Percentiles rank a stretch among this genome's conserved stretches.
These are phyloP conservation scores for Primulina tabacum DNA, from an alignment of 257 asterid species.

Conservation along the genomic window DNA sequence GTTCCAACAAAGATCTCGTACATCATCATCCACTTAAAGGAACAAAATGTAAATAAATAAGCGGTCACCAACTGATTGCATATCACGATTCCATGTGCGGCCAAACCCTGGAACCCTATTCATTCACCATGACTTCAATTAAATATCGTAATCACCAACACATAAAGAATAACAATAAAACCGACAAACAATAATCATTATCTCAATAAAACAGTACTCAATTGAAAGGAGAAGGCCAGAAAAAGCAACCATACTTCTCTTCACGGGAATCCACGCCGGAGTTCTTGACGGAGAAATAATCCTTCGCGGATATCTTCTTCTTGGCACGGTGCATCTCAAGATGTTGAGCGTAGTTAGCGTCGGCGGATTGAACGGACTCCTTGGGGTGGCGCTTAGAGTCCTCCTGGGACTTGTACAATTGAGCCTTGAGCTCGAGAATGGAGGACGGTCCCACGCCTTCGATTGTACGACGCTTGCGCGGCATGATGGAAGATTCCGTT, in stretches of 20 bases:
- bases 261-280: constrained; percentile 87
- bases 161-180: not conserved
- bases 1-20: not conserved
- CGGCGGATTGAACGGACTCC: constrained; percentile 53
- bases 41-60: not conserved
- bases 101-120: constrained; percentile 36
- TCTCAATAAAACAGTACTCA: not conserved
- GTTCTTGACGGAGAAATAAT: constrained; percentile 53
- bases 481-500: constrained; percentile 95
- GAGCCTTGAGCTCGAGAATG: constrained; percentile 90
- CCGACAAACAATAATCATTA: not conserved
- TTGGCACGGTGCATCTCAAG: constrained; percentile 85
- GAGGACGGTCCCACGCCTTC: constrained; percentile 96
- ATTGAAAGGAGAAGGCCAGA: not conserved
- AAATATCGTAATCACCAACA: constrained; percentile 1
- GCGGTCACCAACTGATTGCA: not conserved
- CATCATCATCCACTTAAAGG: not conserved
- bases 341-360: constrained; percentile 48
- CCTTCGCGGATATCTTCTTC: constrained; percentile 53
- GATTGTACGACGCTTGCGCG: constrained; percentile 80
- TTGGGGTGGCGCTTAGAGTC: constrained; percentile 80
- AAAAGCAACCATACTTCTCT: constrained; percentile 45
- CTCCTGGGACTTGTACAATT: constrained; percentile 85
- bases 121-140: not conserved
- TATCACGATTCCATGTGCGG: constrained; percentile 20